Conservation (phyloP, 2,329 filamentous ascomycete species). For the Stemphylium vesicarium region DNA sequence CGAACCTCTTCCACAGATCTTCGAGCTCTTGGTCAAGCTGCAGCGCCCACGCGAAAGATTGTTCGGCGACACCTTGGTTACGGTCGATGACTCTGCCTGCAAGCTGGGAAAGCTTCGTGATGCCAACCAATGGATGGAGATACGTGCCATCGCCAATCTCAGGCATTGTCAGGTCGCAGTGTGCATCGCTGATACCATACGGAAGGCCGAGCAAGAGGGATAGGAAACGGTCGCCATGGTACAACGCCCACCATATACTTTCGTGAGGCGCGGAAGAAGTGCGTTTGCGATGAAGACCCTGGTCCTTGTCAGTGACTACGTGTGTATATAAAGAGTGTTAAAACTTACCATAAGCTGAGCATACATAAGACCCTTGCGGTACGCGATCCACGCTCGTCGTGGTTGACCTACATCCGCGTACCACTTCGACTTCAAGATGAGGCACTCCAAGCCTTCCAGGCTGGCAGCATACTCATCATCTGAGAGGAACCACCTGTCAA, state of each 20-base stretch:
- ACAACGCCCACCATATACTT: conserved; percentile 51
- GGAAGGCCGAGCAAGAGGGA: conserved; percentile 63
- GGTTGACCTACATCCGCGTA: conserved; percentile 63
- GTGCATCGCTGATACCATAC: conserved; percentile 50
- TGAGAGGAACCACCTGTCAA: conserved; percentile 56
- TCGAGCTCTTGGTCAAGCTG: conserved; percentile 54
- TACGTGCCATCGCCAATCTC: conserved; percentile 33
- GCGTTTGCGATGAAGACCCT: conserved; percentile 50
- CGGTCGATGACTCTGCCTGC: conserved; percentile 54
- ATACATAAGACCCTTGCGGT: conserved; percentile 59
- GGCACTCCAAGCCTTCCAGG: conserved; percentile 61
- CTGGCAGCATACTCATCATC: conserved; percentile 60
- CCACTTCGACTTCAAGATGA: conserved; percentile 59
- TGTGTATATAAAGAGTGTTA: neutral
- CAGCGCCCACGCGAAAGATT: conserved; percentile 49
- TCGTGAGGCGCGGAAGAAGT: conserved; percentile 42
- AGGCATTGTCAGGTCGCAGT: conserved; percentile 45
- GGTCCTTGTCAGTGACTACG: conserved; percentile 16
- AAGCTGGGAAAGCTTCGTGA: conserved; percentile 47
- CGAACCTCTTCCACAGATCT: conserved; percentile 45
- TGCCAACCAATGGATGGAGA: conserved; percentile 40
- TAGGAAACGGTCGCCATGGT: conserved; percentile 57
- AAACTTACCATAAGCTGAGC: conserved; percentile 59
- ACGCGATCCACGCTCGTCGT: conserved; percentile 60
- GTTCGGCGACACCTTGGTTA: conserved; percentile 46